Base-by-base conservation (phyloP, 2,329 filamentous ascomycete genomes). In the Rutstroemia sydowiana region DNA sequence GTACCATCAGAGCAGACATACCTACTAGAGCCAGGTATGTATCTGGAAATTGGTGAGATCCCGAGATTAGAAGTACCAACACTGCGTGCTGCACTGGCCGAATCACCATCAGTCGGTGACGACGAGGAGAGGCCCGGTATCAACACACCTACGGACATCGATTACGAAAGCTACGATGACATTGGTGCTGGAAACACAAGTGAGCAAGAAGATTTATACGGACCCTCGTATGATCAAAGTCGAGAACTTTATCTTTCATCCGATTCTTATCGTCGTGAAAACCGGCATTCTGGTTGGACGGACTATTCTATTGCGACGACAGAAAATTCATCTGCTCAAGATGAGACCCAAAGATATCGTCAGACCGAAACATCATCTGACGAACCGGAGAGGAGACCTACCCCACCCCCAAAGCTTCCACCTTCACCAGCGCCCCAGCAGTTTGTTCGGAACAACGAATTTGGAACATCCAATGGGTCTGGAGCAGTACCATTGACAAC, bases 351-450 rank as follows among this genome's bases (percentile, higher is more conserved):
- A 40, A 18, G 46, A 26, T 26, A 43, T 54, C 48, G 47, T 45
- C 32, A 45, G 16, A 32, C 52, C 20, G 23, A 45, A 11, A 16
- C 41, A 9, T 63, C 37, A 18, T 23, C 21, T 34, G 44, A 66
- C 16, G 67, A 69, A 14, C 60, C 63, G 2, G 63, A 67, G 18
- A 61, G 68, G 21, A 65, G 65, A 51, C 70, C 70, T 21, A 65
- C 67, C 11, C 68, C 71, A 11, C 71, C 72, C 39, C 69, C 71
- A 0, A 76, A 74, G 21, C 20, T 44, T 5, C 45, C 40, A n/a
- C 26, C 23, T 3, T 55, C 54, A 68, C 56, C 59, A 31, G 60
- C 64, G 26, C 48, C 51, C 2, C 51, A 57, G 40, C 21, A 31
- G 13, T 30, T 37, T 18, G 34, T 37, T 14, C 34, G 18, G 10